These are phyloP conservation scores for Scheffersomyces illinoinensis DNA, from an alignment of 1,139 yeast genomes.

Conservation along the genomic window DNA sequence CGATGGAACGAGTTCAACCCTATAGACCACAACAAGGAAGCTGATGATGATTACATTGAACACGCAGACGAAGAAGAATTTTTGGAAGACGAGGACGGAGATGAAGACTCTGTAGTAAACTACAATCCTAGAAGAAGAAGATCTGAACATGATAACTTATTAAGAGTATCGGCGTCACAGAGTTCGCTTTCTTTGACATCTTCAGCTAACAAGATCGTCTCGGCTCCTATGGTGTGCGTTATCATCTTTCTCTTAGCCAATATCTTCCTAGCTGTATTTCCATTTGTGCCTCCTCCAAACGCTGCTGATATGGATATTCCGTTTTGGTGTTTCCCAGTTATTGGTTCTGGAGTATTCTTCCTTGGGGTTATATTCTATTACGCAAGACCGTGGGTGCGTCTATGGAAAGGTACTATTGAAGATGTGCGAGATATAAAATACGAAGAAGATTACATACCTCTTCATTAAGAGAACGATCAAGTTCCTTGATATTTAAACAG, in stretches of 20 bases:
- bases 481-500: neutral
- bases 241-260: constrained; percentile 48
- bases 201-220: constrained; percentile 10
- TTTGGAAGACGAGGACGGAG: neutral
- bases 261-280: constrained; percentile 54
- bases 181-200: constrained; percentile 2
- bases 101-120: neutral
- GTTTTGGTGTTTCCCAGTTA: constrained; percentile 58
- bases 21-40: constrained; percentile 4
- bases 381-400: constrained; percentile 8
- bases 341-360: constrained; percentile 48
- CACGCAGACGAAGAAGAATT: constrained; percentile 6
- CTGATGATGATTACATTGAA: neutral
- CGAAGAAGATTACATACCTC: constrained; percentile 10
- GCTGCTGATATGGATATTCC: constrained; percentile 36
- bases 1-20: constrained; percentile 32
- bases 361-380: constrained; percentile 42
- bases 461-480: neutral
- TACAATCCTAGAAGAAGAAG: neutral
- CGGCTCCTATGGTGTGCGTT: constrained; percentile 34
- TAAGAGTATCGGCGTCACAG: neutral
- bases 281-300: constrained; percentile 57
- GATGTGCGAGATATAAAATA: constrained; percentile 10
- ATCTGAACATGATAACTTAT: neutral
- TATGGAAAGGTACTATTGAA: constrained; percentile 7